Conservation (phyloP, 2,329 filamentous ascomycete genomes). For the Paecilomyces formosus region DNA sequence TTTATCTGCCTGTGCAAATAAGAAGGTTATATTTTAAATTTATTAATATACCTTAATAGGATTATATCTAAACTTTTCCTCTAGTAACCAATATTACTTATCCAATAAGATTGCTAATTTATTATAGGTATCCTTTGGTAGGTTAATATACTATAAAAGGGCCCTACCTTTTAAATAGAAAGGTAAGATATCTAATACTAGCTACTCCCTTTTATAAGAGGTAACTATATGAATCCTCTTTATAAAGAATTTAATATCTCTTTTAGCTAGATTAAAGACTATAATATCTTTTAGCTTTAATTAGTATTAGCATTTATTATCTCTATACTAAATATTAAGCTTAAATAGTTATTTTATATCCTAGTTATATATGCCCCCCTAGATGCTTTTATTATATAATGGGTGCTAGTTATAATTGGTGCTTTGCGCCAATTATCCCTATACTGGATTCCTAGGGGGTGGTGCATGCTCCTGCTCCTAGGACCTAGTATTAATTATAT, state of each 20-base stretch:
- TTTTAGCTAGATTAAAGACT: not conserved
- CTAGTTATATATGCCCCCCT: too few species aligned
- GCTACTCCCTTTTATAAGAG: not conserved
- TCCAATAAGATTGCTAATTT: not conserved
- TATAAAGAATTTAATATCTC: not conserved
- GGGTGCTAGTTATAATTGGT: too few species aligned
- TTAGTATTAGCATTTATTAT: too few species aligned
- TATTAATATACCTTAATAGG: not conserved
- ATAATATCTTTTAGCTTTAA: too few species aligned
- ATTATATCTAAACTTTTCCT: not conserved
- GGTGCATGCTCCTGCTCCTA: too few species aligned
- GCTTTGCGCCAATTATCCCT: too few species aligned
- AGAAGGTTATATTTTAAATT: not conserved
- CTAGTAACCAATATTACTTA: not conserved
- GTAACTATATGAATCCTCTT: not conserved
- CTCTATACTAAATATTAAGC: too few species aligned
- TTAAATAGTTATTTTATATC: too few species aligned
- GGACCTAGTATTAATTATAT: too few species aligned
- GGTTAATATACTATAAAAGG: not conserved
- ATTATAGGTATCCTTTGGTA: not conserved
- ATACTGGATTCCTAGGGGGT: too few species aligned
- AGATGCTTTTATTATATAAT: too few species aligned
- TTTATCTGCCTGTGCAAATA: not conserved
- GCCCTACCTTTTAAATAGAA: not conserved
- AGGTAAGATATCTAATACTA: not conserved